phyloP scores from a whole-genome alignment of 2,329 filamentous ascomycete genomes.

The Fusarium camptoceras region DNA sequence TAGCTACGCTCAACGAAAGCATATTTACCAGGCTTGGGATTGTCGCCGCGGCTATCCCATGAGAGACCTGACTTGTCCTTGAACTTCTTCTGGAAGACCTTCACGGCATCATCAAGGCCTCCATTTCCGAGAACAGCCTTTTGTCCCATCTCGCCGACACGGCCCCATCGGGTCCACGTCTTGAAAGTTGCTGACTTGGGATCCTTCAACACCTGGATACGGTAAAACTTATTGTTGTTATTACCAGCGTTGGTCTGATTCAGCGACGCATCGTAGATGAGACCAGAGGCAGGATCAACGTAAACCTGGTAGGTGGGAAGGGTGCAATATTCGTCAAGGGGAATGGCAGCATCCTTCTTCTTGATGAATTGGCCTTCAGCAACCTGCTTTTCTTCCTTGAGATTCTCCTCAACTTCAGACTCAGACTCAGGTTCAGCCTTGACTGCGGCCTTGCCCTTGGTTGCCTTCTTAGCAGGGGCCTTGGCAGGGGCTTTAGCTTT shows the following conservation, averaged over 20 bases:
- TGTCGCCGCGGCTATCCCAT: slow-evolving; percentile 65
- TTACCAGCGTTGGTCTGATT: slow-evolving; percentile 78
- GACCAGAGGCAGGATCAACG: slow-evolving; percentile 68
- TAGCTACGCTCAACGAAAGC: slow-evolving; percentile 85
- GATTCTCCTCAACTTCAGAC: slow-evolving; percentile 22
- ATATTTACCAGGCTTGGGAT: slow-evolving; percentile 76
- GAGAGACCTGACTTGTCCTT: slow-evolving; percentile 68
- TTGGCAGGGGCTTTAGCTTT: slow-evolving; percentile 38
- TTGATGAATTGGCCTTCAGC: slow-evolving; percentile 61
- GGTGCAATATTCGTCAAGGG: slow-evolving; percentile 61
- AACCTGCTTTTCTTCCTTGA: slow-evolving; percentile 51
- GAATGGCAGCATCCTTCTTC: slow-evolving; percentile 59
- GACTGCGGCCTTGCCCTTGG: slow-evolving; percentile 38
- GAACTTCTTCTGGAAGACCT: slow-evolving; percentile 71
- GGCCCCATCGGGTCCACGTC: slow-evolving; percentile 84
- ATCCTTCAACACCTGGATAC: slow-evolving; percentile 70
- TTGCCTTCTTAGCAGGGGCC: slow-evolving; percentile 40
- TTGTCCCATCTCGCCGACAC: slow-evolving; percentile 73
- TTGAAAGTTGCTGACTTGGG: slow-evolving; percentile 56
- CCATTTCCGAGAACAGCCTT: slow-evolving; percentile 58
- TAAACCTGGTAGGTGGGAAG: slow-evolving; percentile 65
- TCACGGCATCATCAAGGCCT: slow-evolving; percentile 57
- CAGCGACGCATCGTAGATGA: slow-evolving; percentile 82
- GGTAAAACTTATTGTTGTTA: slow-evolving; percentile 89
- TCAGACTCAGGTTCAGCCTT: slow-evolving; percentile 45